Evolutionary conservation across 106 monocot species (phyloP).

Genomic region (Iris macrosiphon): DNA sequence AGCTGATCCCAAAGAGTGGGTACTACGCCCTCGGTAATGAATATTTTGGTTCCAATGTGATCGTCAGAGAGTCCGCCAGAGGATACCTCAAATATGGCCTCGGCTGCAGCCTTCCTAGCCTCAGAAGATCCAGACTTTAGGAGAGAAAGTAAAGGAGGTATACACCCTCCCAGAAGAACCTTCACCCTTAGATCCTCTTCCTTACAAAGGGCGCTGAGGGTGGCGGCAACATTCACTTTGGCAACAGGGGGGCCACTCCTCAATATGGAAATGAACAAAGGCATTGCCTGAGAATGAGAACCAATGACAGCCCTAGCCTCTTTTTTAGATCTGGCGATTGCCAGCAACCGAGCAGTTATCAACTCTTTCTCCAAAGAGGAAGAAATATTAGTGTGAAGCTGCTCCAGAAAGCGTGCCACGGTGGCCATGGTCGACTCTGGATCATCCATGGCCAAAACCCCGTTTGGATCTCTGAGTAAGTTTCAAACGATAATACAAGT

Average conservation of each 20-base stretch:
- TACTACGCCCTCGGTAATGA: slow-evolving; percentile 87
- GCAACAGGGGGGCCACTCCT: slow-evolving; percentile 48
- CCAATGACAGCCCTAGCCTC: slow-evolving; percentile 59
- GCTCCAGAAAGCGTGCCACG: slow-evolving; percentile 60
- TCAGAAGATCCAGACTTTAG: slow-evolving; percentile 57
- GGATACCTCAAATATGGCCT: slow-evolving; percentile 77
- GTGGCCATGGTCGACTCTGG: slow-evolving; percentile 59
- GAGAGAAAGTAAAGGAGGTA: slow-evolving; percentile 64
- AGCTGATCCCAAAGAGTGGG: slow-evolving; percentile 80
- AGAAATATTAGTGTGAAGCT: slow-evolving; percentile 54
- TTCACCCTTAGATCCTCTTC: slow-evolving; percentile 72
- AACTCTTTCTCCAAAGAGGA: slow-evolving; percentile 58
- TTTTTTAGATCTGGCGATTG: slow-evolving; percentile 36
- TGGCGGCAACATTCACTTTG: slow-evolving; percentile 59
- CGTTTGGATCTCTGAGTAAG: slow-evolving; percentile 46
- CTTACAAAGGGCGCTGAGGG: slow-evolving; percentile 62
- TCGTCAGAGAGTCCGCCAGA: slow-evolving; percentile 70
- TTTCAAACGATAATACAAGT: not conserved
- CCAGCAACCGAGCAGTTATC: slow-evolving; percentile 42
- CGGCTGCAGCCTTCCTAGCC: slow-evolving; percentile 69
- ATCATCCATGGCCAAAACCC: slow-evolving; percentile 29
- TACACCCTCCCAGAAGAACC: slow-evolving; percentile 74
- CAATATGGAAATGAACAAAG: slow-evolving; percentile 66
- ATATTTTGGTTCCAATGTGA: slow-evolving; percentile 79
- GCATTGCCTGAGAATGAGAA: slow-evolving; percentile 77